phyloP scores from a whole-genome alignment of 2,329 filamentous ascomycete genomes.

The Diaporthe sp. region DNA sequence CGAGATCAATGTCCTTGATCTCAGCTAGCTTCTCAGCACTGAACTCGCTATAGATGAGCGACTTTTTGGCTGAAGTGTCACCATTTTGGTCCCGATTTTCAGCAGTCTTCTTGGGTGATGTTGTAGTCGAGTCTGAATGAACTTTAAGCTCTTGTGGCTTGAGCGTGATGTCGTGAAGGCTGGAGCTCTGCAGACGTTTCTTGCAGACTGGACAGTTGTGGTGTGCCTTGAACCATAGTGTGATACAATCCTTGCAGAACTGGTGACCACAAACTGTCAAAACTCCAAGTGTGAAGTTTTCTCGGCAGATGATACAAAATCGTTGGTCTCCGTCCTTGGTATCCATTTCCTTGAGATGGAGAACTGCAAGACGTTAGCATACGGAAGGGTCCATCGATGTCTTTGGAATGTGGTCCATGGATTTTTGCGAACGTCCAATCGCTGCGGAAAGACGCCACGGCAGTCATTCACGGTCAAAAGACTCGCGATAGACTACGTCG shows the following conservation, averaged over 20 bases:
- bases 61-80: constrained; percentile 46
- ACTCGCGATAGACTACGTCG: neutral
- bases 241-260: constrained; percentile 91
- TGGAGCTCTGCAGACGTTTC: constrained; percentile 69
- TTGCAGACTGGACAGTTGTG: constrained; percentile 90
- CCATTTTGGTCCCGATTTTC: constrained; percentile 33
- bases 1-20: constrained; percentile 85
- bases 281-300: constrained; percentile 80
- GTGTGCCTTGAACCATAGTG: constrained; percentile 80
- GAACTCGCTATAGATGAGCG: constrained; percentile 82
- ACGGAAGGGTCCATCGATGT: neutral
- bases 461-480: neutral
- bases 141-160: constrained; percentile 81
- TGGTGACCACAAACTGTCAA: constrained; percentile 91
- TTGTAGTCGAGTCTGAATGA: constrained; percentile 54
- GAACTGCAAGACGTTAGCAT: constrained; percentile 53
- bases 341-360: constrained; percentile 69
- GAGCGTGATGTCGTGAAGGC: constrained; percentile 88
- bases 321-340: constrained; percentile 73
- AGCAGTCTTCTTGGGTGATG: constrained; percentile 44
- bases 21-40: constrained; percentile 77
- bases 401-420: no score
- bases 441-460: neutral
- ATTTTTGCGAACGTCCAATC: neutral
- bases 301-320: constrained; percentile 89